Evolutionary conservation across 768 basidiomycete genomes (phyloP).

Genomic region (Butyriboletus loyo): DNA sequence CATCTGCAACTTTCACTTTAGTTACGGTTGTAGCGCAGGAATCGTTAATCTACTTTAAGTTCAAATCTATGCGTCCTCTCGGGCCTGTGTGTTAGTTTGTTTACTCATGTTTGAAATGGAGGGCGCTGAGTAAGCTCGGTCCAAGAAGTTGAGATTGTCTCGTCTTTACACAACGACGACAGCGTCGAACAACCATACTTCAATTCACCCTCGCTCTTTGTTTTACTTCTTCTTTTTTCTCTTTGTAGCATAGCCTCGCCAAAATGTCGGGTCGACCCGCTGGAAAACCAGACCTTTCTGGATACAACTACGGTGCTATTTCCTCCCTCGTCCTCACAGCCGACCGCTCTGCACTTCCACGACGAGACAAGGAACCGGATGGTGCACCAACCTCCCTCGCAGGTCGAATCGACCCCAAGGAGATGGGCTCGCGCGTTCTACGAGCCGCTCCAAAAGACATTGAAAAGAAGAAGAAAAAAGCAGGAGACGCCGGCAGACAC

Average conservation of each 20-base stretch:
- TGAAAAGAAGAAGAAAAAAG: constrained; percentile 92
- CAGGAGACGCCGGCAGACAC: constrained; percentile 47
- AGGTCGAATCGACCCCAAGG: constrained; percentile 82
- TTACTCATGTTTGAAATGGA: constrained; percentile 20
- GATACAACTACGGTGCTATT: constrained; percentile 95
- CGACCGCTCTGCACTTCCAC: constrained; percentile 72
- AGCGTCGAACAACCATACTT: constrained; percentile 5
- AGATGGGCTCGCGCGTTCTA: constrained; percentile 91
- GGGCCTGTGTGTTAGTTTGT: too few species aligned
- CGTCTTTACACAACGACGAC: constrained; percentile 8
- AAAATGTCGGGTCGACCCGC: constrained; percentile 40
- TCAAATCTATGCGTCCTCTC: too few species aligned
- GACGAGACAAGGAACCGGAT: constrained; percentile 94
- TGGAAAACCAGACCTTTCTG: constrained; percentile 76
- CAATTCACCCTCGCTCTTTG: background rate
- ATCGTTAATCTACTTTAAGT: too few species aligned
- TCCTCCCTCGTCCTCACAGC: constrained; percentile 95
- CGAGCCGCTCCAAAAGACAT: constrained; percentile 83
- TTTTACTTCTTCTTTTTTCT: background rate
- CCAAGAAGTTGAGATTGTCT: background rate
- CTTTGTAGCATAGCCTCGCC: constrained; percentile 2
- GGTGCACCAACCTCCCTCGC: constrained; percentile 92
- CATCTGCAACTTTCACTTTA: too few species aligned
- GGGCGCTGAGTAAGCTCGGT: constrained; percentile 14
- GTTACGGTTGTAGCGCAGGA: too few species aligned